phyloP scores from a whole-genome alignment of 139 green algal genomes.

The Tetratostichococcus sp. region DNA sequence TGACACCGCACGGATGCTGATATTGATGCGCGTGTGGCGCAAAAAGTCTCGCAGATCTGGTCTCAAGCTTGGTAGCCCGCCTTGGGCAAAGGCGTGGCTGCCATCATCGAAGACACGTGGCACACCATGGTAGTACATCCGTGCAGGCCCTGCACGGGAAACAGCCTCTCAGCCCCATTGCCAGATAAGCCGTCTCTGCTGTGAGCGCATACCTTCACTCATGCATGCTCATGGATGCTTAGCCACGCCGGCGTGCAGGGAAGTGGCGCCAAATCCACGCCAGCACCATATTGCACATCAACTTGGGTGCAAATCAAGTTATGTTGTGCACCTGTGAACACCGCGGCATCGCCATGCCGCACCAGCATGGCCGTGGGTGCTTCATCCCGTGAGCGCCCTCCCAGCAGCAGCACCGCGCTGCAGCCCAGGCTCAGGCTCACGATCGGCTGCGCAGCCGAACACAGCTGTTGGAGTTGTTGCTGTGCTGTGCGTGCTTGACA shows the following conservation, averaged over 20 bases:
- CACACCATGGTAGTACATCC: slow-evolving; percentile 73
- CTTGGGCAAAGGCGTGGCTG: too few species aligned
- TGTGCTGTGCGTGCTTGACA: too few species aligned
- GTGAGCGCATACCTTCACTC: too few species aligned
- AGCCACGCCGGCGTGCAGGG: too few species aligned
- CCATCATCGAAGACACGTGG: slow-evolving; percentile 32
- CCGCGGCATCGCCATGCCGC: slow-evolving; percentile 73
- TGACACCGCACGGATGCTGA: slow-evolving; percentile 31
- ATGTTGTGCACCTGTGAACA: slow-evolving; percentile 44
- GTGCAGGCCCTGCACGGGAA: slow-evolving; percentile 26
- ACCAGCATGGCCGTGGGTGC: slow-evolving; percentile 68
- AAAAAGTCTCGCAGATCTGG: neutral
- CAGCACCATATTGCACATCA: too few species aligned
- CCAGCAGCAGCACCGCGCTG: slow-evolving; percentile 82
- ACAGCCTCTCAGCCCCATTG: too few species aligned
- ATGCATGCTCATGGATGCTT: too few species aligned
- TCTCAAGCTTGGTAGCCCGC: too few species aligned
- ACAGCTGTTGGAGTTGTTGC: too few species aligned
- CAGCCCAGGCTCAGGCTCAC: slow-evolving; percentile 80
- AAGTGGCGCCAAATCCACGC: too few species aligned
- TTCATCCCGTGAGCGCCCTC: slow-evolving; percentile 42
- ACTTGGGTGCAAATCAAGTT: too few species aligned
- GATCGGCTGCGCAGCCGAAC: slow-evolving; percentile 78
- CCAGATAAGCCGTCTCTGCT: too few species aligned
- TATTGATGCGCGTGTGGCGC: slow-evolving; percentile 34